phyloP scores from a whole-genome alignment of 1,284 basidiomycete species.

The Kwoniella shivajii region DNA sequence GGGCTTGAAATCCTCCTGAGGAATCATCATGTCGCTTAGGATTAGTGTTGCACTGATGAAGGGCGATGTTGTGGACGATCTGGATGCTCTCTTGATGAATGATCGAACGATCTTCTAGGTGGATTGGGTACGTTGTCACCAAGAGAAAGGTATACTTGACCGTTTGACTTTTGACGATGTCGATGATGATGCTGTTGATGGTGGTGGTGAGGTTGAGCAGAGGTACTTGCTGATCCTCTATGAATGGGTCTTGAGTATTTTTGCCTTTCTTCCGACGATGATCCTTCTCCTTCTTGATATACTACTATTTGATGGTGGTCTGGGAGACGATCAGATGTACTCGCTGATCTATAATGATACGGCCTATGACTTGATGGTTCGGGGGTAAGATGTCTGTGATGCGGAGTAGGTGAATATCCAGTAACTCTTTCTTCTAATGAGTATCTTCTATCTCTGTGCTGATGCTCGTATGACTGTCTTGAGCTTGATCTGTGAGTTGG shows the following conservation, averaged over 20 bases:
- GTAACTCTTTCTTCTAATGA: slow-evolving; percentile 1
- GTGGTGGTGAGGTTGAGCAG: neutral
- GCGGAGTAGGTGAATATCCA: neutral
- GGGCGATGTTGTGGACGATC: neutral
- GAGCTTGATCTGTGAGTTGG: neutral
- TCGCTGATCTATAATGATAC: neutral
- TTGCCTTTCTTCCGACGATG: neutral
- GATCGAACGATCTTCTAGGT: slow-evolving; percentile 11
- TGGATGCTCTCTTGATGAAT: slow-evolving; percentile 2
- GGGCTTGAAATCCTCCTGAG: neutral
- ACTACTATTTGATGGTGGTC: neutral
- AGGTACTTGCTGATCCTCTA: slow-evolving; percentile 10
- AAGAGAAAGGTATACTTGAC: neutral
- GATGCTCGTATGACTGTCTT: neutral
- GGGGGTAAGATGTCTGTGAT: neutral
- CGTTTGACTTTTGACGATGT: neutral
- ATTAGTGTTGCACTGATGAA: neutral
- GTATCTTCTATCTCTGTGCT: slow-evolving; percentile 4
- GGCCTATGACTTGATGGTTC: neutral
- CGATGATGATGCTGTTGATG: neutral
- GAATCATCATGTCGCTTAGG: neutral
- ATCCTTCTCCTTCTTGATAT: neutral
- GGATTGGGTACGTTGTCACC: neutral
- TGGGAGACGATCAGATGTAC: slow-evolving; percentile 1
- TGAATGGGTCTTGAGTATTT: neutral